Conservation (phyloP, 495 filamentous ascomycete species). For the Chaetomidium leptoderma region DNA sequence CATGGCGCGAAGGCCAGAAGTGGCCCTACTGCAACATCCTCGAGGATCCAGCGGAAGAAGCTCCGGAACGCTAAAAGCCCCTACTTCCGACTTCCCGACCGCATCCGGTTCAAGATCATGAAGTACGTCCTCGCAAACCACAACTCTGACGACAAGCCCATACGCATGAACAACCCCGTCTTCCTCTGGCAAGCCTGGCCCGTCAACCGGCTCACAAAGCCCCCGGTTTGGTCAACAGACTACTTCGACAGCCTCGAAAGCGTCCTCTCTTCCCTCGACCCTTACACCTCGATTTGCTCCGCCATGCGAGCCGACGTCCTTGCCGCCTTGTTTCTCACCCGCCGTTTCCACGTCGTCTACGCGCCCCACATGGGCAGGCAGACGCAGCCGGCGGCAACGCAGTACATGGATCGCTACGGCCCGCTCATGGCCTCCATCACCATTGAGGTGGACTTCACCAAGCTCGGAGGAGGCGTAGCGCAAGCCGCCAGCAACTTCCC, state of each 20-base stretch:
- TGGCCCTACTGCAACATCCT: background rate
- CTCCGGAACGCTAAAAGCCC: conserved; percentile 8
- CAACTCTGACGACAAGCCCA: conserved; percentile 18
- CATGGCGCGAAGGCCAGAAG: too few species aligned
- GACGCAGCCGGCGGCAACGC: conserved; percentile 16
- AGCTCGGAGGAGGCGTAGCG: conserved; percentile 20
- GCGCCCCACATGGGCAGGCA: conserved; percentile 21
- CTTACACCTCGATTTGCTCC: conserved; percentile 24
- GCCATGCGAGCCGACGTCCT: conserved; percentile 27
- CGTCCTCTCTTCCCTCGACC: conserved; percentile 12
- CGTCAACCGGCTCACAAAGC: background rate
- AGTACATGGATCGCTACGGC: conserved; percentile 24
- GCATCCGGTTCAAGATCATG: conserved; percentile 22
- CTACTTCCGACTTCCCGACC: conserved; percentile 24
- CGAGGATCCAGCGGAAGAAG: too few species aligned
- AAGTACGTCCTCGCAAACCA: conserved; percentile 16
- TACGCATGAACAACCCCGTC: conserved; percentile 24
- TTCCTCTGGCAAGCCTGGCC: conserved; percentile 25
- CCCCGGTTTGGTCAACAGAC: conserved; percentile 19
- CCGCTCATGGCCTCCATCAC: conserved; percentile 29
- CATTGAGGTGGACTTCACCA: conserved; percentile 31
- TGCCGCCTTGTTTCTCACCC: conserved; percentile 23
- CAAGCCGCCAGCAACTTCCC: conserved; percentile 13
- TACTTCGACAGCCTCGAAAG: conserved; percentile 27
- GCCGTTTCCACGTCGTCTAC: conserved; percentile 31